Evolutionary conservation across 108 stramenopile genomes (phyloP).

Genomic region (Fragilaria radians): DNA sequence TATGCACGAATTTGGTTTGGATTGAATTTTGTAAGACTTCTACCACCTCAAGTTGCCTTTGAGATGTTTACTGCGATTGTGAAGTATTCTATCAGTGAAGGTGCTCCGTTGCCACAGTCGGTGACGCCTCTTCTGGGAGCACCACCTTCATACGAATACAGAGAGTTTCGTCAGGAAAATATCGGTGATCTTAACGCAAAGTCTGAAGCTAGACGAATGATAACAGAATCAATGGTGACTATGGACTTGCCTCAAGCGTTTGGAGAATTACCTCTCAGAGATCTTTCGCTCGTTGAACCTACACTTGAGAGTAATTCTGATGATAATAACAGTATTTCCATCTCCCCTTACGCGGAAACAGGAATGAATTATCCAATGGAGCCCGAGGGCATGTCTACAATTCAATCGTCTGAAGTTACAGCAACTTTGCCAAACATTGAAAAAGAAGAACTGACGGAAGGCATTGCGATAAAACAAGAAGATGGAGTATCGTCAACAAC

Average conservation of each 20-base stretch:
- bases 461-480: too few species aligned
- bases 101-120: conserved; percentile 56
- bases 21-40: conserved; percentile 67
- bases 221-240: conserved; percentile 43
- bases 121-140: conserved; percentile 76
- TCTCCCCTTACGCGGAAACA: too few species aligned
- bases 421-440: too few species aligned
- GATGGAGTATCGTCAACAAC: too few species aligned
- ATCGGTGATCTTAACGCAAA: conserved; percentile 57
- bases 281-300: too few species aligned
- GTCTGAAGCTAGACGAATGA: conserved; percentile 63
- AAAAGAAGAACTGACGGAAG: too few species aligned
- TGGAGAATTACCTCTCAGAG: too few species aligned
- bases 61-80: conserved; percentile 61
- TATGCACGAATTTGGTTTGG: conserved; percentile 78
- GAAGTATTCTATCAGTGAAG: conserved; percentile 42
- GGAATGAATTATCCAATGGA: too few species aligned
- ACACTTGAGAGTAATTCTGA: too few species aligned
- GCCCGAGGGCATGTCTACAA: too few species aligned
- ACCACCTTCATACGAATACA: conserved; percentile 62
- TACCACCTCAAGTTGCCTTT: conserved; percentile 61
- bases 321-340: too few species aligned
- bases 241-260: conserved; percentile 53
- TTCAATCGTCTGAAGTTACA: too few species aligned
- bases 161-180: conserved; percentile 25